Evolutionary conservation across 192 early-diverging fungal species (phyloP).

Genomic region (Lobosporangium transversale): DNA sequence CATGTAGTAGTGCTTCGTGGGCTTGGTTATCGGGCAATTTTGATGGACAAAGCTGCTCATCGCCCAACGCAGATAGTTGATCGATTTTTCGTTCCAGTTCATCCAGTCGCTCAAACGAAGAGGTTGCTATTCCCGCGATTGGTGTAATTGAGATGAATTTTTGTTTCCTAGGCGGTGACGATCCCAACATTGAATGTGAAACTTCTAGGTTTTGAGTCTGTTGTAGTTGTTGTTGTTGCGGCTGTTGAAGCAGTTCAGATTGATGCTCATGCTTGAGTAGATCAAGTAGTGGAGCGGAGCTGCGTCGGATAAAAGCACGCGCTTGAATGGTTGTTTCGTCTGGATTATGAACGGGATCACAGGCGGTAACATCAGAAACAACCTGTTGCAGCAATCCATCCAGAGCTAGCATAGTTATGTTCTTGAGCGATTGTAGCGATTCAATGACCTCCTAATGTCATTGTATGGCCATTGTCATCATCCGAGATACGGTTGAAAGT

Average conservation of each 20-base stretch:
- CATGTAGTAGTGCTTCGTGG: constrained; percentile 1
- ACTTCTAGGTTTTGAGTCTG: neutral
- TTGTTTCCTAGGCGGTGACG: neutral
- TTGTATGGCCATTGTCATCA: too few relatives aligned
- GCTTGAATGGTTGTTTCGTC: constrained; percentile 46
- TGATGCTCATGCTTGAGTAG: constrained; percentile 5
- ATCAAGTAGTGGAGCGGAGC: constrained; percentile 13
- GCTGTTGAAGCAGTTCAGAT: neutral
- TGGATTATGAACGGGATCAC: constrained; percentile 35
- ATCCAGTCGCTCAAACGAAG: constrained; percentile 38
- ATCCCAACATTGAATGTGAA: neutral
- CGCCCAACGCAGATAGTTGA: constrained; percentile 22
- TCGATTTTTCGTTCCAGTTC: constrained; percentile 40
- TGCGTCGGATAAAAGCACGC: constrained; percentile 30
- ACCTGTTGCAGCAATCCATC: constrained; percentile 62
- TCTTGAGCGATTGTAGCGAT: constrained; percentile 61
- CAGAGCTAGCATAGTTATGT: constrained; percentile 59
- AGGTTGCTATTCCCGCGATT: constrained; percentile 30
- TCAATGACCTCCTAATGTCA: constrained; percentile 59
- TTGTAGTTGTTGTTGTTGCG: neutral
- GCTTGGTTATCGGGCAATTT: neutral
- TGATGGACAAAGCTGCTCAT: neutral
- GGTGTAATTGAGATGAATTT: constrained; percentile 11
- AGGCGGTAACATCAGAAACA: constrained; percentile 41
- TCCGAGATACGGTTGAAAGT: too few relatives aligned